Base-by-base conservation (phyloP, 148 eudicot genomes). In the Camellia japonica region DNA sequence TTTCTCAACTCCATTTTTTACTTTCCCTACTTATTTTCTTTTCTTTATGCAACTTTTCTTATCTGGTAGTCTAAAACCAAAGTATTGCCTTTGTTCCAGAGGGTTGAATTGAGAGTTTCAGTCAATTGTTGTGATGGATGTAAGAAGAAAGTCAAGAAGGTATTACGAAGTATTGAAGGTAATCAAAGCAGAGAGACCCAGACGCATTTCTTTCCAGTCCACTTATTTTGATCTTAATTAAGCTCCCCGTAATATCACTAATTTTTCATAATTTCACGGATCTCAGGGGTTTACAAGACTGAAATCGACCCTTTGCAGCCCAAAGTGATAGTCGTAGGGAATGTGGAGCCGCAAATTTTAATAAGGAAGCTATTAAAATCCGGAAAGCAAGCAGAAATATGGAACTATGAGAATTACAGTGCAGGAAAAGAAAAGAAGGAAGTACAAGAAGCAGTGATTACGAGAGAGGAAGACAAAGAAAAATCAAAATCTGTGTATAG, bases 361-460 rank as follows among this genome's bases (percentile, higher is more conserved):
- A 59, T 74, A 74, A 74, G 20, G 65, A 74, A 74, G 62, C 61
- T 58, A 58, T 3, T 56, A 47, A 56, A 59, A 58, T 49, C 44
- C 0, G 77, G 77, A 58, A 74, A 74, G 55, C 77, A 74, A 58
- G 77, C 77, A 74, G 65, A 74, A 44, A 74, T 38, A 74, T 73
- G 63, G 77, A 74, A 65, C 62, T 42, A 59, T 12, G 65, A 74
- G 77, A 74, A 56, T 10, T 65, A 42, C 65, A 74, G 15, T 30
- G 47, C 38, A 3, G 65, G 23, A 58, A 74, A 55, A 9, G 65
- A 59, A 44, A 74, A 56, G 47, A 42, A 74, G 16, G 77, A 30
- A 56, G 51, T 51, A 30, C 23, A 55, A 47, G 49, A 55, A 47
- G 49, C 3, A 2, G 23, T 16, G 44, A 73, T 73, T 38, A 43